Evolutionary conservation across 768 basidiomycete species (phyloP).

Genomic region (Phaeolepiota aurea): DNA sequence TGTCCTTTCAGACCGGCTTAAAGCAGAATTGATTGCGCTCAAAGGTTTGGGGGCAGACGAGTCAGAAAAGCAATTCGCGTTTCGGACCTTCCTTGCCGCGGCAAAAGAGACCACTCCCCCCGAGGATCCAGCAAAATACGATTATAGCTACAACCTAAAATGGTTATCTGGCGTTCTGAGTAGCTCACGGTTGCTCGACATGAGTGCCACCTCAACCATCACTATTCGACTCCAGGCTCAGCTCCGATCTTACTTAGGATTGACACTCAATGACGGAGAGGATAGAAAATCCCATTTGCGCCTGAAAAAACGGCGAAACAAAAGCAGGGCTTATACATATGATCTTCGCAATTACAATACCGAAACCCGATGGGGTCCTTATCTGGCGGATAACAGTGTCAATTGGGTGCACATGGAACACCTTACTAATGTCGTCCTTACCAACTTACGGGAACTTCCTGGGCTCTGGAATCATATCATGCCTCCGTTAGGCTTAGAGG

Average conservation of each 20-base stretch:
- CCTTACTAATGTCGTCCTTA: conserved; percentile 43
- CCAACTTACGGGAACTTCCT: conserved; percentile 43
- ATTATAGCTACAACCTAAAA: neutral
- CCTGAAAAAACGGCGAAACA: conserved; percentile 27
- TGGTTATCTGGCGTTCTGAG: neutral
- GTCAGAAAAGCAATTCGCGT: neutral
- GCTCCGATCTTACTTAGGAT: conserved; percentile 40
- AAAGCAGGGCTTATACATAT: conserved; percentile 54
- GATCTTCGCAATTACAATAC: conserved; percentile 50
- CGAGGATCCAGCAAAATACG: neutral
- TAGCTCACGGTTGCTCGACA: conserved; percentile 1
- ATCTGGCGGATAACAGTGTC: conserved; percentile 27
- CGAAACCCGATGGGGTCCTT: conserved; percentile 55
- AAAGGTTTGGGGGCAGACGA: neutral
- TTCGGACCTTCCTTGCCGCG: neutral
- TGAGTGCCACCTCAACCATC: conserved; percentile 5
- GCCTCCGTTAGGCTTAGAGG: conserved; percentile 44
- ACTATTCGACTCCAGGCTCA: conserved; percentile 28
- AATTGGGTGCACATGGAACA: conserved; percentile 62
- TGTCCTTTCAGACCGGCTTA: neutral
- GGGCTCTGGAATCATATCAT: conserved; percentile 22
- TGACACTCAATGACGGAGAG: conserved; percentile 27
- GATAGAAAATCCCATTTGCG: conserved; percentile 17
- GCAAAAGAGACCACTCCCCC: neutral
- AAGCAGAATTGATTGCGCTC: neutral